Percentiles rank a stretch among this genome's conserved stretches.
These are phyloP conservation scores for Fusarium lyarnte DNA, from an alignment of 2,329 filamentous ascomycete species.

Conservation along the genomic window DNA sequence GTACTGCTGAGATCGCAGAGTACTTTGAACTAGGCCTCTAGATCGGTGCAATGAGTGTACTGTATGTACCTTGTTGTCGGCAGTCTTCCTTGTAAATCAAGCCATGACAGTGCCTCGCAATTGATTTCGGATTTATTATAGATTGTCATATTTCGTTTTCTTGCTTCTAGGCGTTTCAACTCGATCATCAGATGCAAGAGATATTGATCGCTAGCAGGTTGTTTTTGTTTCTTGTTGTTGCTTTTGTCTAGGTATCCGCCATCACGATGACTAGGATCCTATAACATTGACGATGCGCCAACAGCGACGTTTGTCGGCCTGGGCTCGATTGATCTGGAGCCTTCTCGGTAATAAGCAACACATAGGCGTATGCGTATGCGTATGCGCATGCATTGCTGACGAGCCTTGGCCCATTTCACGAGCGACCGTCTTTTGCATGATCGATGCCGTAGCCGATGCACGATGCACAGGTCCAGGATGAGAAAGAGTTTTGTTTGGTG, in stretches of 20 bases:
- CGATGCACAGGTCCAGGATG: neutral
- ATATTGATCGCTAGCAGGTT: slow-evolving; percentile 1
- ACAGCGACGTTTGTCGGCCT: neutral
- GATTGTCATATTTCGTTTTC: neutral
- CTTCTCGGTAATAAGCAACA: neutral
- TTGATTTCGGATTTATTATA: neutral
- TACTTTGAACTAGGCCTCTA: slow-evolving; percentile 4
- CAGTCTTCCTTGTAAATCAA: neutral
- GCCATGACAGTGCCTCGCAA: neutral
- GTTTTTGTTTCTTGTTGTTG: neutral
- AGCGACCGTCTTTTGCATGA: neutral
- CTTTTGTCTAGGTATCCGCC: neutral
- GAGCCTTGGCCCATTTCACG: neutral
- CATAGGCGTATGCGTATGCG: neutral
- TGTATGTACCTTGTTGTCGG: neutral
- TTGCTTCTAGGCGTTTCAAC: slow-evolving; percentile 1
- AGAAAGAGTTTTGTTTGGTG: slow-evolving; percentile 20
- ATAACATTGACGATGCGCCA: slow-evolving; percentile 1
- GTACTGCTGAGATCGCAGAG: slow-evolving; percentile 16
- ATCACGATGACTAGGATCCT: neutral
- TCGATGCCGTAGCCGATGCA: slow-evolving; percentile 25
- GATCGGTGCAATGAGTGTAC: slow-evolving; percentile 20
- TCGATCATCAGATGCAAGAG: neutral
- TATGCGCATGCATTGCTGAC: neutral
- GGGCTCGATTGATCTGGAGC: neutral